phyloP scores from a whole-genome alignment of 495 filamentous ascomycete genomes.

The Aspergillus funiculosus region DNA sequence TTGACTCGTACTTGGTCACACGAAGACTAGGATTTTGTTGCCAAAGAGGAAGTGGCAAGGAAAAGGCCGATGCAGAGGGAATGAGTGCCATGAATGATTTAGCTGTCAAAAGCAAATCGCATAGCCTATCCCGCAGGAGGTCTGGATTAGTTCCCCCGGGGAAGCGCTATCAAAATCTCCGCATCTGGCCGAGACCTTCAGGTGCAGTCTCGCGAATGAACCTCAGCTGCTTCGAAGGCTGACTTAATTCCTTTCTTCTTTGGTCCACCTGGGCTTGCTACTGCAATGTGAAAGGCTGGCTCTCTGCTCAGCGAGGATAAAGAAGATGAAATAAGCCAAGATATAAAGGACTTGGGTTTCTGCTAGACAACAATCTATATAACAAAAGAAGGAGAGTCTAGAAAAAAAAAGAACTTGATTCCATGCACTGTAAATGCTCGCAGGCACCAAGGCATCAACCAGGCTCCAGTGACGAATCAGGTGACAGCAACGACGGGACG shows the following conservation, averaged over 20 bases:
- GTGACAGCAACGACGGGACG: too few species aligned
- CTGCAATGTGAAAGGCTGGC: too few species aligned
- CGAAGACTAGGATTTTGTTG: slow-evolving; percentile 34
- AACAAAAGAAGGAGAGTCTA: too few species aligned
- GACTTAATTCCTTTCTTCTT: not conserved
- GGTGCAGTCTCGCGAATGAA: not conserved
- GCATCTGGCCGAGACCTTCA: slow-evolving; percentile 7
- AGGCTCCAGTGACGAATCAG: too few species aligned
- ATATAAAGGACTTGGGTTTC: too few species aligned
- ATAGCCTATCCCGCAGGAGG: slow-evolving; percentile 6
- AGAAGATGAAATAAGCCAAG: too few species aligned
- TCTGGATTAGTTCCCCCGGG: slow-evolving; percentile 11
- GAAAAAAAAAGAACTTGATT: not conserved
- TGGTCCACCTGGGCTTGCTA: not conserved
- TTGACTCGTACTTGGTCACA: slow-evolving; percentile 33
- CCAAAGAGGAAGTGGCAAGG: slow-evolving; percentile 38
- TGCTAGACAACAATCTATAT: too few species aligned
- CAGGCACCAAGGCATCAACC: not conserved
- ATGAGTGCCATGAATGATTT: slow-evolving; percentile 30
- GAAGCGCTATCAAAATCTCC: slow-evolving; percentile 2
- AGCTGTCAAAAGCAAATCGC: slow-evolving; percentile 3
- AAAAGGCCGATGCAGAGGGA: slow-evolving; percentile 34
- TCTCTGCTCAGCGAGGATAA: too few species aligned
- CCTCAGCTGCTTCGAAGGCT: not conserved
- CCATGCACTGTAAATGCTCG: not conserved